Conservation (phyloP, 768 basidiomycete genomes). For the Sarcodon sp. region DNA sequence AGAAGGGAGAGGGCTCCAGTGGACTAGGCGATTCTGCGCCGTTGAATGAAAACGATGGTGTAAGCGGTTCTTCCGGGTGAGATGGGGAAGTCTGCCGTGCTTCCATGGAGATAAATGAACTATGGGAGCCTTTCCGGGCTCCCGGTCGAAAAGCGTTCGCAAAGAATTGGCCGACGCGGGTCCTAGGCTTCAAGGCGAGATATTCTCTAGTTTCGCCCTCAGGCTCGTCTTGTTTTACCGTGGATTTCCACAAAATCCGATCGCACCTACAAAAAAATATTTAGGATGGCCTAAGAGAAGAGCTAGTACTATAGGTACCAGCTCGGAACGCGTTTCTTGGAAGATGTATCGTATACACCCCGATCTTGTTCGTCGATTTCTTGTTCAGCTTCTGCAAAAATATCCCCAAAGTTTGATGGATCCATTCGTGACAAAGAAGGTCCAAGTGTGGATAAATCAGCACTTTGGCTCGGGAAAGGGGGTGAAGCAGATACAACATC, state of each 20-base stretch:
- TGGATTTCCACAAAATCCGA: constrained; percentile 74
- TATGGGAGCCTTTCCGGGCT: constrained; percentile 2
- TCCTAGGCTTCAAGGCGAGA: constrained; percentile 21
- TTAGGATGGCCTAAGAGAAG: not conserved
- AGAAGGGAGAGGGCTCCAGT: not conserved
- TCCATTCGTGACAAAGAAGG: not conserved
- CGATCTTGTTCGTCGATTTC: constrained; percentile 26
- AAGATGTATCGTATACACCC: constrained; percentile 71
- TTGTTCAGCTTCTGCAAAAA: not conserved
- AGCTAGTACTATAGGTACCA: constrained; percentile 30
- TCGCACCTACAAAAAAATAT: constrained; percentile 49
- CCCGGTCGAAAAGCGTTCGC: constrained; percentile 3
- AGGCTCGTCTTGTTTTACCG: constrained; percentile 33
- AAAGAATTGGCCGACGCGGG: constrained; percentile 40
- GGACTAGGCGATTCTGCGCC: not conserved
- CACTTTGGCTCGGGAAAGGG: not conserved
- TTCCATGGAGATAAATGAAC: constrained; percentile 1
- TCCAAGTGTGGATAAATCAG: too few species aligned
- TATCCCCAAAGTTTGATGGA: not conserved
- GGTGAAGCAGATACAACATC: not conserved
- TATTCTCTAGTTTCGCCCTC: constrained; percentile 22
- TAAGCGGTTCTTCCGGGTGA: not conserved
- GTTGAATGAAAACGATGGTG: not conserved
- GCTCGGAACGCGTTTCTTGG: constrained; percentile 74
- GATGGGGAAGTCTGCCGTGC: constrained; percentile 1